These are phyloP conservation scores for Allium sativum DNA, from an alignment of 106 monocot genomes.

Conservation along the genomic window DNA sequence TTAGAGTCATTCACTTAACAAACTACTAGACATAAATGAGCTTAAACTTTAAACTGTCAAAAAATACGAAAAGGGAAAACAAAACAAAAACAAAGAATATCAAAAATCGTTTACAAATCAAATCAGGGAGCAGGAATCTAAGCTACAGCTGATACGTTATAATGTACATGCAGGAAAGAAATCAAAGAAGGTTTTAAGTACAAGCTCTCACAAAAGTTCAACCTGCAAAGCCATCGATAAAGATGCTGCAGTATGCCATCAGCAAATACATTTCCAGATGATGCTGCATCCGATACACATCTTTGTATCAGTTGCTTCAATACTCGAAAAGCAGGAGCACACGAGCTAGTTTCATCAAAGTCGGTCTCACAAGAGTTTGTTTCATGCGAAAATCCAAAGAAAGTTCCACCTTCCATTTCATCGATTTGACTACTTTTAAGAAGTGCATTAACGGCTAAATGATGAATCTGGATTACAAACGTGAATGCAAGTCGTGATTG, in stretches of 20 bases:
- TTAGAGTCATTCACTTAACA: no score
- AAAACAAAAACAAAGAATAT: no score
- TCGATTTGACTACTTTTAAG: slow-evolving; percentile 86
- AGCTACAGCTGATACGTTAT: no score
- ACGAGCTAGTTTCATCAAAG: slow-evolving; percentile 59
- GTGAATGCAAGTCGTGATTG: not conserved
- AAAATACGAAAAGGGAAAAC: no score
- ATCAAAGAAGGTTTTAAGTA: no score
- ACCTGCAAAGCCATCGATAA: slow-evolving; percentile 97
- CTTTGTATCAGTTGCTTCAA: slow-evolving; percentile 84
- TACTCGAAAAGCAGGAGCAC: slow-evolving; percentile 69
- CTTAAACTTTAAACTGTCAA: no score
- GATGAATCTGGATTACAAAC: slow-evolving; percentile 58
- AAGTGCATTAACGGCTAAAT: slow-evolving; percentile 90
- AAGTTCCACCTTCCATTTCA: slow-evolving; percentile 81
- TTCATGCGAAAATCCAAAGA: slow-evolving; percentile 52
- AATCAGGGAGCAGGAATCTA: no score
- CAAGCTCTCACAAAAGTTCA: not conserved
- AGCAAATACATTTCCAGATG: slow-evolving; percentile 89
- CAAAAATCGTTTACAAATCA: no score
- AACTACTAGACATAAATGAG: no score
- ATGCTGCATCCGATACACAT: slow-evolving; percentile 81
- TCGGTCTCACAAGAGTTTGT: slow-evolving; percentile 23
- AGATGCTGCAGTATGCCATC: slow-evolving; percentile 90
- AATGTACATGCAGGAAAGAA: no score